These are phyloP conservation scores for Pestalotiopsis sp. DNA, from an alignment of 2,329 filamentous ascomycete genomes.

Conservation along the genomic window DNA sequence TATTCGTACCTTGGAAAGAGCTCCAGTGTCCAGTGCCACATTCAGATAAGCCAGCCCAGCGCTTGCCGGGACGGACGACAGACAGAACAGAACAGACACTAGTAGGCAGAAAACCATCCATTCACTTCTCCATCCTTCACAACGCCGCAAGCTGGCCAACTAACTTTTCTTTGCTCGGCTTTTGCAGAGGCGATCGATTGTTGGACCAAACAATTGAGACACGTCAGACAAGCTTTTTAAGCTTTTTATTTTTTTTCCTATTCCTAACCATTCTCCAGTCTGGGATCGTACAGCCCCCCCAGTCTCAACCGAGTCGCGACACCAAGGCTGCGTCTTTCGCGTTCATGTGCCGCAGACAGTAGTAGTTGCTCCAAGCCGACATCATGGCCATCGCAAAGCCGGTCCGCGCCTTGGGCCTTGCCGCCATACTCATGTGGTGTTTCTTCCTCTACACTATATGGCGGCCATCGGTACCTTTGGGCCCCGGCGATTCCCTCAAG, in stretches of 20 bases:
- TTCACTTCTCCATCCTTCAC: not conserved
- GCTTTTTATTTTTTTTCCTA: not conserved
- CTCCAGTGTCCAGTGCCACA: not conserved
- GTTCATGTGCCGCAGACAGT: constrained; percentile 2
- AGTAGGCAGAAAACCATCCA: not conserved
- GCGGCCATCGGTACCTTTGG: constrained; percentile 48
- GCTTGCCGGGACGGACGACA: not conserved
- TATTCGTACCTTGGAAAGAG: not conserved
- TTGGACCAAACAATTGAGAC: not conserved
- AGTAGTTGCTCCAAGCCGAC: constrained; percentile 16
- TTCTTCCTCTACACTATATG: constrained; percentile 80
- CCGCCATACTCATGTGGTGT: constrained; percentile 72
- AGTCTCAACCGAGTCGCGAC: not conserved
- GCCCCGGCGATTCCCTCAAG: constrained; percentile 41
- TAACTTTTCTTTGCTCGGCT: not conserved
- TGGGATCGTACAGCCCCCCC: not conserved
- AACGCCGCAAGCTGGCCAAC: not conserved
- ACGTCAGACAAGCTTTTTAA: constrained; percentile 3
- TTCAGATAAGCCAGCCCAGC: not conserved
- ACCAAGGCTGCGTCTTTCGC: not conserved
- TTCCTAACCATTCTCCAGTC: not conserved
- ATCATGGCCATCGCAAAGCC: constrained; percentile 85
- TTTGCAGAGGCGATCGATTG: not conserved
- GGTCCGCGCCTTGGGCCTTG: constrained; percentile 76
- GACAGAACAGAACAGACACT: not conserved